Percentiles rank a stretch among this genome's conserved stretches.
phyloP scores from a whole-genome alignment of 2,329 filamentous ascomycete species.

The Monosporascus cannonballus region DNA sequence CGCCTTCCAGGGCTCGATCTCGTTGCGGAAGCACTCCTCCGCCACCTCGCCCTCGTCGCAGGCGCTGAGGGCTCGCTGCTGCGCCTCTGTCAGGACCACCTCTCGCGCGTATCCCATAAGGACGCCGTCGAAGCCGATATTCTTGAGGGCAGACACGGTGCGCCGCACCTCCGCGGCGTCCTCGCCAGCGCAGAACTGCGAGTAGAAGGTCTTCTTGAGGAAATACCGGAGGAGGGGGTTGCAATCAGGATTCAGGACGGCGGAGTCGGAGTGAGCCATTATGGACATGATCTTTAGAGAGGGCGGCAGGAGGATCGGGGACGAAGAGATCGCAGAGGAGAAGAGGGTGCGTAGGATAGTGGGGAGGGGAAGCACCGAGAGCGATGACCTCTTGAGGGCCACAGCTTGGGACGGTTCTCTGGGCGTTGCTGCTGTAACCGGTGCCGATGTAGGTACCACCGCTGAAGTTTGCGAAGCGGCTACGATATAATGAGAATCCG shows the following conservation, averaged over 20 bases:
- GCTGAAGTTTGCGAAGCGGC: constrained; percentile 9
- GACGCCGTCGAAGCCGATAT: constrained; percentile 74
- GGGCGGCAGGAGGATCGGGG: constrained; percentile 60
- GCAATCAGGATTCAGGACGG: constrained; percentile 64
- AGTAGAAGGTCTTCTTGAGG: constrained; percentile 79
- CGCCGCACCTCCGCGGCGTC: constrained; percentile 59
- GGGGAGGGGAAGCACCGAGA: constrained; percentile 61
- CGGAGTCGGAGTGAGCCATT: constrained; percentile 63
- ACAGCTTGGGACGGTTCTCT: not conserved
- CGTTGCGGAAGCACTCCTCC: constrained; percentile 43
- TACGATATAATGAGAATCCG: constrained; percentile 10
- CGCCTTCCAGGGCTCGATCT: constrained; percentile 65
- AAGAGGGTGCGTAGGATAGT: constrained; percentile 64
- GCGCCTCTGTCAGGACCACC: constrained; percentile 60
- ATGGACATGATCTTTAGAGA: constrained; percentile 62
- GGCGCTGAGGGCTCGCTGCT: constrained; percentile 38
- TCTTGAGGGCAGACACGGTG: constrained; percentile 61
- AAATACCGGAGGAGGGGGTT: constrained; percentile 66
- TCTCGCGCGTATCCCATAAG: constrained; percentile 81
- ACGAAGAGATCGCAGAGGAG: constrained; percentile 66
- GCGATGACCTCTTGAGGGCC: constrained; percentile 31
- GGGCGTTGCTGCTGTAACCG: not conserved
- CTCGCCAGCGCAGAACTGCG: constrained; percentile 86
- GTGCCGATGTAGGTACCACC: constrained; percentile 9
- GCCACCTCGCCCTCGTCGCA: constrained; percentile 42